Evolutionary conservation across 352 stramenopile genomes (phyloP).

Genomic region (Pythium chondricola): DNA sequence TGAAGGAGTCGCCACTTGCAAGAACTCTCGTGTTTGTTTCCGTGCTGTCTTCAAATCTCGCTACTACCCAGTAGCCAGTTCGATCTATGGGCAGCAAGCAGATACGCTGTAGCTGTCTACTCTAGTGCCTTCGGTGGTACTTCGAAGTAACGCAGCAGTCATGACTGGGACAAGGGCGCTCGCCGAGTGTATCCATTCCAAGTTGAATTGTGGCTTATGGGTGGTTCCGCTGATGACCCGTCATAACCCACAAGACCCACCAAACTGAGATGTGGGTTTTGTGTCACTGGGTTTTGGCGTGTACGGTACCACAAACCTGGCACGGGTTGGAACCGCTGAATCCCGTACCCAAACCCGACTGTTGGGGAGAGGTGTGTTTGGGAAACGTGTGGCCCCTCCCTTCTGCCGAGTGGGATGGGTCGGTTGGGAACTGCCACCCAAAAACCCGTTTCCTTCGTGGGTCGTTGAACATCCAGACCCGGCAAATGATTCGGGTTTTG

Average conservation of each 20-base stretch:
- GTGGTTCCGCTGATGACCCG: no score
- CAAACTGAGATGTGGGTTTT: background rate
- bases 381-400: constrained; percentile 21
- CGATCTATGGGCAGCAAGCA: no score
- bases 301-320: constrained; percentile 18
- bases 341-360: constrained; percentile 7
- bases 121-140: no score
- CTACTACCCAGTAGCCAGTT: no score
- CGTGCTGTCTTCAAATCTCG: background rate
- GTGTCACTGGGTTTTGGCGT: background rate
- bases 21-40: no score
- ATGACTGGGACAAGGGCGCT: no score
- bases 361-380: no score
- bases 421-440: constrained; percentile 14
- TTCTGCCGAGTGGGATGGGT: constrained; percentile 13
- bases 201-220: no score
- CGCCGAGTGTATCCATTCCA: constrained; percentile 7
- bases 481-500: background rate
- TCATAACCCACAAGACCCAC: constrained; percentile 15
- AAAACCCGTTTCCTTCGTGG: constrained; percentile 9
- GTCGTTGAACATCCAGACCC: background rate
- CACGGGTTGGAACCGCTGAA: constrained; percentile 15
- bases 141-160: no score
- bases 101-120: no score
- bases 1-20: no score